Evolutionary conservation across 306 rosid species (phyloP), one percentile per base, ranked within the genome.

Genomic region (Hippophae tibetana): DNA sequence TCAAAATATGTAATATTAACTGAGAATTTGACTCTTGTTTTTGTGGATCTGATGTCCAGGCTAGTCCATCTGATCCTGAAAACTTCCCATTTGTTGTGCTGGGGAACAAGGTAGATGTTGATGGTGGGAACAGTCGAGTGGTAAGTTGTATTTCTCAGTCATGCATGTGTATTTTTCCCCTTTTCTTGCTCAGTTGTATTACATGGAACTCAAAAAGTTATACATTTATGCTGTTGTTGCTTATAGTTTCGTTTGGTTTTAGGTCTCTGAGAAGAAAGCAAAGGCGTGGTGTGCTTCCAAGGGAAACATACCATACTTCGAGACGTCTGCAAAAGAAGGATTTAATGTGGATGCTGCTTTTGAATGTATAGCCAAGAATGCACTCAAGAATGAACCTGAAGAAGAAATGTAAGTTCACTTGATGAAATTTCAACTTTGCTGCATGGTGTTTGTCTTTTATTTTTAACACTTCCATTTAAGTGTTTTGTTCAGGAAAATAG

Each of bases 271-370:
- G 90, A 92, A 92, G 96, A 92, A 92, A 83, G 99, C 93, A 42
- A 92, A 84, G 81, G 96, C 99, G 53, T 92, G 99, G 99, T 92
- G 99, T 82, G 99, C 99, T 78, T 85, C 99, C 55, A 92, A 92
- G 82, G 99, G 99, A 73, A 88, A 92, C 76, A 88, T 93, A 43
- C 99, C 99, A 7, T 88, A 88, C 79, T 89, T 93, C 50, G 99
- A 93, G 83, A 88, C 99, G 42, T 92, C 99, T 65, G 99, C 99
- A 38, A 92, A 92, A 76, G 99, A 92, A 79, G 99, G 99, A 67
- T 88, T 92, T 57, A 92, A 92, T 58, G 99, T 92, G 57, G 96
- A 92, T 62, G 96, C 84, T 75, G 99, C 99, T 66, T 93, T 93
- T 70, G 84, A 88, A 81, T 88, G 99, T 76, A 88, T 88, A 80